Percentiles rank a stretch among this genome's conserved stretches.
Evolutionary conservation across 2,329 filamentous ascomycete genomes (phyloP).

Genomic region (Colletotrichum truncatum): DNA sequence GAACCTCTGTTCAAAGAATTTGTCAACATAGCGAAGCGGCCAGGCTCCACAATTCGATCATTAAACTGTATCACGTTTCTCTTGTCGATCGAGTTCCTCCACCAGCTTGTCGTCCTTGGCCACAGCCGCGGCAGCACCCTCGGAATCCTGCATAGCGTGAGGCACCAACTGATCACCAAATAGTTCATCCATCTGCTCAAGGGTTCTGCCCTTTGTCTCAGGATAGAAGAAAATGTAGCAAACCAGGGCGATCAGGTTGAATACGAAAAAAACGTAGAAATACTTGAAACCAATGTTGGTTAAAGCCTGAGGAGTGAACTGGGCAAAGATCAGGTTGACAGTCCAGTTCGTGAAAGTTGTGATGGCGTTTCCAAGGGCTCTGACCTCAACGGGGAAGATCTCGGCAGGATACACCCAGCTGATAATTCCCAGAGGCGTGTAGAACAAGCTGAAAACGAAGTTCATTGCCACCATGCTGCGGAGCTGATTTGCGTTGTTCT

Average conservation of each 20-base stretch:
- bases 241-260: conserved; percentile 35
- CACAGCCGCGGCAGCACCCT: conserved; percentile 12
- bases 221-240: conserved; percentile 40
- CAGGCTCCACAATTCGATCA: too few relatives aligned
- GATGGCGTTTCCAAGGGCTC: conserved; percentile 39
- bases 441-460: conserved; percentile 42
- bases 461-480: conserved; percentile 43
- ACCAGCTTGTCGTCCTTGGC: conserved; percentile 22
- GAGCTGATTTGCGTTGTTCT: conserved; percentile 35
- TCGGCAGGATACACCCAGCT: conserved; percentile 48
- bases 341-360: conserved; percentile 41
- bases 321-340: conserved; percentile 53
- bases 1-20: too few relatives aligned
- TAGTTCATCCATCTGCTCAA: conserved; percentile 47
- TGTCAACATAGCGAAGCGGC: too few relatives aligned
- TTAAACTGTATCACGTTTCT: too few relatives aligned
- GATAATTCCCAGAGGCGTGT: conserved; percentile 52
- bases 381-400: conserved; percentile 47
- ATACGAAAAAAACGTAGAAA: conserved; percentile 43
- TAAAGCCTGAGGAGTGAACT: conserved; percentile 56
- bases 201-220: conserved; percentile 42
- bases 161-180: conserved; percentile 38
- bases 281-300: conserved; percentile 54
- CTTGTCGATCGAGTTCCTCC: conserved; percentile 16
- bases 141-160: conserved; percentile 24